A percentile compares a stretch with the other conserved stretches of the same genome.
phyloP scores from a whole-genome alignment of 495 filamentous ascomycete species.

The Xylaria longipes region DNA sequence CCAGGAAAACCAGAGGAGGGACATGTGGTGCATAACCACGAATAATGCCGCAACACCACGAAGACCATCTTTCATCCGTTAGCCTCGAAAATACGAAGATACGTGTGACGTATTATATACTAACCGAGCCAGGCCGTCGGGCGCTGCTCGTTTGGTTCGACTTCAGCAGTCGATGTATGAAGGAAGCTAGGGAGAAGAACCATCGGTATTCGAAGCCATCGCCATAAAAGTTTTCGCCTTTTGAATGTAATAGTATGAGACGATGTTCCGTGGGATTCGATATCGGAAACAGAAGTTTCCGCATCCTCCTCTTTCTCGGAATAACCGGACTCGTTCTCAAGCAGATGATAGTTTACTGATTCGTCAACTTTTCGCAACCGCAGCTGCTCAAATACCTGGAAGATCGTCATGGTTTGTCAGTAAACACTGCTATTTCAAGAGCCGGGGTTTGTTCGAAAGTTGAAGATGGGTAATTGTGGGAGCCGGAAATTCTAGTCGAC shows the following conservation, averaged over 20 bases:
- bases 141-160: slow-evolving; percentile 3
- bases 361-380: background rate
- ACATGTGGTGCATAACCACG: slow-evolving; percentile 56
- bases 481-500: too few relatives aligned
- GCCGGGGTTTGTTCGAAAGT: too few relatives aligned
- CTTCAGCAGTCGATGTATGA: background rate
- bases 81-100: background rate
- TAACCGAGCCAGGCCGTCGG: slow-evolving; percentile 28
- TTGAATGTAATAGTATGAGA: background rate
- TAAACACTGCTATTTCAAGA: background rate
- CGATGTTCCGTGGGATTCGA: background rate
- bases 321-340: background rate
- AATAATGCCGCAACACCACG: slow-evolving; percentile 55
- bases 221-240: background rate
- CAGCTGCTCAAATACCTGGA: background rate
- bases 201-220: slow-evolving; percentile 19
- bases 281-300: background rate
- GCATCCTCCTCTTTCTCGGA: slow-evolving; percentile 9
- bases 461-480: background rate
- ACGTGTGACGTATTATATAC: background rate
- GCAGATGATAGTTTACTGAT: background rate
- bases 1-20: slow-evolving; percentile 43
- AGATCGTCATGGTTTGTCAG: background rate
- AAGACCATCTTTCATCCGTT: slow-evolving; percentile 44
- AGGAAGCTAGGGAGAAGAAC: slow-evolving; percentile 25